Conservation (phyloP, 257 asterid genomes). For the Solanum peruvianum region DNA sequence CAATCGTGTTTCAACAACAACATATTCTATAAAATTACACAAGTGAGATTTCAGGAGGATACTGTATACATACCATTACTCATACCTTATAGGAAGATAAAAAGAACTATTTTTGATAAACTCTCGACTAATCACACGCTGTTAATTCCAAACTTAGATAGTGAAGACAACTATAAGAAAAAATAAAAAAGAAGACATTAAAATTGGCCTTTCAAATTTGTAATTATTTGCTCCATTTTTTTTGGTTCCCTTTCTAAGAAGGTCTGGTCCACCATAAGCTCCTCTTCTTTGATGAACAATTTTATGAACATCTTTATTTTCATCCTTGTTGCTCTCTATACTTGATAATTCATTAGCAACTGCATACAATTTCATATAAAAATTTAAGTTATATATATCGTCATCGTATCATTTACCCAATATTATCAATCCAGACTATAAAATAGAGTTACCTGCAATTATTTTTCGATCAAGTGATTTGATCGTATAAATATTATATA, state of each 20-base stretch:
- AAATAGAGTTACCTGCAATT: no score
- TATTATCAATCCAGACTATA: rapidly evolving
- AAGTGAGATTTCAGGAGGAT: not conserved
- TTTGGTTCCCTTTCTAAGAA: not conserved
- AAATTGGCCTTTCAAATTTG: not conserved
- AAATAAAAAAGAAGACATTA: not conserved
- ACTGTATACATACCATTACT: no score
- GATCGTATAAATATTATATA: no score
- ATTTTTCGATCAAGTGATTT: no score
- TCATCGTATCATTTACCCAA: no score
- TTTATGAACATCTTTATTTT: not conserved
- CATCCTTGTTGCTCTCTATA: not conserved
- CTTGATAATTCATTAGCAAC: not conserved
- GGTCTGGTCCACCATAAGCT: not conserved
- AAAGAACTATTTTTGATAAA: no score
- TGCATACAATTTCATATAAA: not conserved
- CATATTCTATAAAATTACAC: no score
- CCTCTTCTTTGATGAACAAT: not conserved
- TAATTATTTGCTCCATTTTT: not conserved
- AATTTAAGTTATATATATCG: not conserved
- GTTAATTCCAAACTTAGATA: not conserved
- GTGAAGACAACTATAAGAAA: not conserved
- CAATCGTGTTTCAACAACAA: no score
- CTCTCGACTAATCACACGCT: no score
- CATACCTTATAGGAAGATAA: not conserved